Evolutionary conservation across 345 rosid genomes (phyloP), one percentile per base, ranked within the genome.

Genomic region (Moricandia arvensis): DNA sequence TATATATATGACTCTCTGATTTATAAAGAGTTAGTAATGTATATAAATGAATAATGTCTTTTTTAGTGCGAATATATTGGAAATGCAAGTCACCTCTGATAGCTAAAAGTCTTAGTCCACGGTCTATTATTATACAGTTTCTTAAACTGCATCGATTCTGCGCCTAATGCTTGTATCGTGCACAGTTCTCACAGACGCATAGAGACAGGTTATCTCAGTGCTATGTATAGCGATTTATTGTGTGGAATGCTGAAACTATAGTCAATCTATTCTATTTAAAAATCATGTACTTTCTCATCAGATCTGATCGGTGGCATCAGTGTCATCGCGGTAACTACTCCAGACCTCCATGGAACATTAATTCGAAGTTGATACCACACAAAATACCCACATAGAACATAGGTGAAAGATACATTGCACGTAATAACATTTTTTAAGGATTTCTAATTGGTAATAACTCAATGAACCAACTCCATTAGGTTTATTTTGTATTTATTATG

Each of bases 271-370:
- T 16, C 16, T 11, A 21, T 61, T 43, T 18, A 33, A 43, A 43
- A 13, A 13, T 34, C 8, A 10, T 73, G 58, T 41, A 74, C 58
- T 41, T 65, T 73, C 43, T 66, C 78, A 74, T 31, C 34, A 66
- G 78, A 21, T 21, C 24, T 21, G n/a, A n/a, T n/a, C n/a, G 24
- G 24, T 21, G 24, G 24, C 24, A 21, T 21, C 24, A n/a, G n/a
- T n/a, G n/a, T n/a, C n/a, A n/a, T n/a, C n/a, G n/a, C n/a, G 24
- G 24, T 21, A 21, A 21, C 24, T 45, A 60, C 47, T 21, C 55
- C 55, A 63, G 53, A 57, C 57, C 47, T 18, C 18, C 31, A 43
- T n/a, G 47, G 2, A 21, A 29, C 59, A 74, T 66, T 66, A 43
- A 66, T 4, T 66, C 12, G 5, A 15, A 53, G 5, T 41, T 54